Evolutionary conservation across 2,329 filamentous ascomycete species (phyloP), one percentile per base, ranked within the genome.

Genomic region (Plenodomus tracheiphilus): DNA sequence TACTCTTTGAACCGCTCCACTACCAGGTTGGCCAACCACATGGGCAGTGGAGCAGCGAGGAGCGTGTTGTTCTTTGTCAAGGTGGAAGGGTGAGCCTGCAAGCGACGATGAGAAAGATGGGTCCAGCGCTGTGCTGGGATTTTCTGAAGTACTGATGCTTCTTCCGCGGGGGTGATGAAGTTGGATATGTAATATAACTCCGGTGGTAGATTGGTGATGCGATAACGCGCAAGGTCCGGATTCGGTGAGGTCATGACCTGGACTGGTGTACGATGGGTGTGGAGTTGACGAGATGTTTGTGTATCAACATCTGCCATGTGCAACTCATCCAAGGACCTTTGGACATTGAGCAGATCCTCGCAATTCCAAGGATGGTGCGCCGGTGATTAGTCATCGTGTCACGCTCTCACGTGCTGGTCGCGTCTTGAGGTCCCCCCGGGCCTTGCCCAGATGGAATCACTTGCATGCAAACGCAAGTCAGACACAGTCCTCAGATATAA

Each of bases 71-170:
- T 84, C 8, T 73, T 82, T 30, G 90, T 87, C 9, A 97, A 83
- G 47, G 90, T 84, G 2, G 89, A 94, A 1, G 93, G 94, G 81
- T 92, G 91, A 1, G 90, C 90, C 78, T 97, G 92, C 1, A 99
- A 83, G 36, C 93, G 87, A 46, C 94, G 88, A 71, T 91, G 90
- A n/a, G 87, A 85, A 46, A 99, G 86, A 41, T 87, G 81, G 54
- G 90, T 92, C 93, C 94, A 99, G 68, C 86, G 82, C 34, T 76
- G 74, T 13, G 74, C 47, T 7, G 77, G 77, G 3, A 80, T 77
- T 75, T 78, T 94, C 44, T 84, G 75, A 40, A 96, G 75, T 7
- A 97, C 82, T 7, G 75, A 65, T 25, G 76, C 70, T 74, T 96
- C 91, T 72, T 97, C 91, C 38, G 86, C 82, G 46, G 78, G 72